Base-by-base conservation (phyloP, 2,329 filamentous ascomycete species). In the Trichoderma harzianum region DNA sequence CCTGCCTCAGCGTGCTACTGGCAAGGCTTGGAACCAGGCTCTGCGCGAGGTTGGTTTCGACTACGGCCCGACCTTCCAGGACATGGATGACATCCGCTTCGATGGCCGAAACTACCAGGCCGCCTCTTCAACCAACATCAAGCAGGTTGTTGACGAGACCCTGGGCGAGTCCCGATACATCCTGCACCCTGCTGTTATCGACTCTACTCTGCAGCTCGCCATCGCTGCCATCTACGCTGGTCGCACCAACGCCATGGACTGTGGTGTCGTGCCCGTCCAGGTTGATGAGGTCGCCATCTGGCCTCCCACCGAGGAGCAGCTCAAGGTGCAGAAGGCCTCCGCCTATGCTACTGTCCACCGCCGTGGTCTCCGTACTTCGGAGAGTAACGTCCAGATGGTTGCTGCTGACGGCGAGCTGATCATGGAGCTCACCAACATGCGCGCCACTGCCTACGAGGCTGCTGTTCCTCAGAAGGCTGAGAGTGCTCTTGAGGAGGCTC, bases 151-250 rank as follows among this genome's bases (percentile, higher is more conserved):
- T 2, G 74, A 74, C 21, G 67, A 65, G 47, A 51, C 36, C 21
- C 28, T 69, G 6, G 78, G 76, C 21, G 83, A 86, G 74, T 82
- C 81, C 1, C 78, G 80, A 0, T 78, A 83, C 83, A 85, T 71
- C 78, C 24, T 85, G 21, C 84, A 43, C 39, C 39, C 39, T n/a
- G 39, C 39, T 85, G 71, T 77, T 16, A 77, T 85, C 16, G 83
- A 85, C 72, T 76, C 76, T n/a, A 73, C 72, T 21, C 72, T 83
- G 5, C 82, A 83, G 57, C 76, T 82, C 8, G 39, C 39, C 39
- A 43, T 43, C 39, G 39, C 39, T 43, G 39, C 39, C 39, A 43
- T 43, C 1, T 43, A 43, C 39, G 39, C 39, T n/a, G 39, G 39
- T 43, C 39, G 39, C 3, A 70, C 73, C 26, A 78, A 74, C 7